Percentiles rank a stretch among this genome's conserved stretches.
Conservation (phyloP, 1,139 yeast genomes). For the Petasospora rhodanensis region DNA sequence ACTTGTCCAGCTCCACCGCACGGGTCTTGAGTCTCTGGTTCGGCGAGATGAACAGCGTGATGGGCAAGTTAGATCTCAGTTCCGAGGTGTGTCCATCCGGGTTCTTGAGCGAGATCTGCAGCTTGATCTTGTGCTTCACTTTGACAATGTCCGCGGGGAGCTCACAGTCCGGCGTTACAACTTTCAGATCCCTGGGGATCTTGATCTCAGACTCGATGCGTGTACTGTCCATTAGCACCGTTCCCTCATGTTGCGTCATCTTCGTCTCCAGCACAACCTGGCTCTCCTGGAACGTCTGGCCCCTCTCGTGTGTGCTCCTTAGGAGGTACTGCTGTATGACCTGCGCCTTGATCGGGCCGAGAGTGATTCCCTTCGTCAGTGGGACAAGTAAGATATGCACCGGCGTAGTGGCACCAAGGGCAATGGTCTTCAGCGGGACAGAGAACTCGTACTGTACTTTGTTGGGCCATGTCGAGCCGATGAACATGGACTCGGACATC, state of each 20-base stretch:
- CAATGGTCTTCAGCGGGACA: slow-evolving; percentile 51
- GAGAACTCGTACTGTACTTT: slow-evolving; percentile 60
- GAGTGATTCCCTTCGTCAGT: slow-evolving; percentile 47
- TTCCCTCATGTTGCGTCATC: slow-evolving; percentile 34
- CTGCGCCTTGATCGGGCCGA: slow-evolving; percentile 44
- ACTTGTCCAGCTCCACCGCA: slow-evolving; percentile 45
- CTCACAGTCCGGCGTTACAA: slow-evolving; percentile 55
- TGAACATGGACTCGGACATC: slow-evolving; percentile 44
- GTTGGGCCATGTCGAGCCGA: slow-evolving; percentile 60
- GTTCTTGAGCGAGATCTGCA: slow-evolving; percentile 51
- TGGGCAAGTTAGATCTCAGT: slow-evolving; percentile 62
- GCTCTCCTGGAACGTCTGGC: slow-evolving; percentile 36
- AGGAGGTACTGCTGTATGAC: slow-evolving; percentile 49
- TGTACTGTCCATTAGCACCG: slow-evolving; percentile 44
- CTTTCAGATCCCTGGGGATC: slow-evolving; percentile 47
- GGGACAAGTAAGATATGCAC: slow-evolving; percentile 56
- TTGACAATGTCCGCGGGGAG: slow-evolving; percentile 43
- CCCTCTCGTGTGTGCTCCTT: slow-evolving; percentile 29
- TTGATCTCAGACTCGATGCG: slow-evolving; percentile 41
- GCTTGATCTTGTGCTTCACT: slow-evolving; percentile 57
- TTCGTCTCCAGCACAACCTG: slow-evolving; percentile 36
- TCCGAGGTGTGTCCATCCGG: slow-evolving; percentile 65
- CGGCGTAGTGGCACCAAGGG: slow-evolving; percentile 54
- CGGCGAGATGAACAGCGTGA: slow-evolving; percentile 53
- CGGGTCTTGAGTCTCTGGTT: slow-evolving; percentile 47